A percentile compares a stretch with the other conserved stretches of the same genome.
phyloP scores from a whole-genome alignment of 148 eudicot species.

The Persicaria maculosa region DNA sequence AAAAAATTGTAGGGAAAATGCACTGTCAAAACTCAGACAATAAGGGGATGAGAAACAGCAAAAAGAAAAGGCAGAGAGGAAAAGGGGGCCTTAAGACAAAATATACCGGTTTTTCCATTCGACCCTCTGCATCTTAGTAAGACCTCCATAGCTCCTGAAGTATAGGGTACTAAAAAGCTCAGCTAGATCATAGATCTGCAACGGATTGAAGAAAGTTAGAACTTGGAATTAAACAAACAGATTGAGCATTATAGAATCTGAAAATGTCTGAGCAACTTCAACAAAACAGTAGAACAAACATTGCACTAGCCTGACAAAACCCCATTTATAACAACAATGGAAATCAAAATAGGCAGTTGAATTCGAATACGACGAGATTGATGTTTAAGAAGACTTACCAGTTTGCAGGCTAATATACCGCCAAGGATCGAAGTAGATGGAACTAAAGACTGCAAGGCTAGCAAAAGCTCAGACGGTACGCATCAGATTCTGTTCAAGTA shows the following conservation, averaged over 20 bases:
- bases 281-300: background rate
- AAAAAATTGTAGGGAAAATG: slow-evolving; percentile 13
- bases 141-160: slow-evolving; percentile 65
- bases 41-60: background rate
- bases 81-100: background rate
- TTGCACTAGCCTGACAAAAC: background rate
- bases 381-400: slow-evolving; percentile 40
- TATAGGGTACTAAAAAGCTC: slow-evolving; percentile 60
- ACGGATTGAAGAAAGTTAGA: background rate
- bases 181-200: slow-evolving; percentile 75
- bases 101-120: slow-evolving; percentile 95
- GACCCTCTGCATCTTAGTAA: slow-evolving; percentile 66
- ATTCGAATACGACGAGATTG: no score
- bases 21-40: background rate
- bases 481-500: no score
- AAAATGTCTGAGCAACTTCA: slow-evolving; percentile 3
- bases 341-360: background rate
- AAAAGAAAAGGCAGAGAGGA: background rate
- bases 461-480: no score
- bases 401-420: slow-evolving; percentile 67
- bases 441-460: no score
- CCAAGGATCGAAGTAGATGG: slow-evolving; percentile 79
- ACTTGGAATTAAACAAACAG: background rate
- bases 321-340: background rate
- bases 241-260: background rate